Conservation (phyloP, 2,329 filamentous ascomycete genomes). For the Trichoderma hamatum region DNA sequence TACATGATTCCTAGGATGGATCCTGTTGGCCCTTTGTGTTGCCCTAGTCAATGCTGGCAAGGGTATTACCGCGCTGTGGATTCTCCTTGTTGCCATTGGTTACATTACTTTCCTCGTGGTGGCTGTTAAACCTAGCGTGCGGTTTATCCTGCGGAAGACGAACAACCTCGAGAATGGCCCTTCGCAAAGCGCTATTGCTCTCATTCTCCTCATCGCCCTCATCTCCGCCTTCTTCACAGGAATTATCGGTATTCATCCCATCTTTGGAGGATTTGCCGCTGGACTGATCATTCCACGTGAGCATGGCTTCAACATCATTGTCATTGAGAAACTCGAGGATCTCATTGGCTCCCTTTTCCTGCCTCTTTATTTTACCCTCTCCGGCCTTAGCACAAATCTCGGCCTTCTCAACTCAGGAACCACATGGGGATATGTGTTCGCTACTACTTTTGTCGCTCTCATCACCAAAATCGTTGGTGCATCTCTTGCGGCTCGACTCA, state of each 20-base stretch:
- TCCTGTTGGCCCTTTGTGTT: constrained; percentile 89
- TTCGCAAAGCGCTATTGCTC: constrained; percentile 77
- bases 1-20: constrained; percentile 59
- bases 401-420: constrained; percentile 80
- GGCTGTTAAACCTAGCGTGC: constrained; percentile 71
- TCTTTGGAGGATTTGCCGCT: constrained; percentile 90
- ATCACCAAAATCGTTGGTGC: constrained; percentile 83
- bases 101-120: constrained; percentile 78
- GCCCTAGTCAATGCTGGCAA: constrained; percentile 86
- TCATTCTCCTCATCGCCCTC: constrained; percentile 80
- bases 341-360: constrained; percentile 81
- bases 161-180: constrained; percentile 86
- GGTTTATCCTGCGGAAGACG: constrained; percentile 72
- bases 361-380: constrained; percentile 91
- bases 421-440: constrained; percentile 89
- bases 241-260: constrained; percentile 90
- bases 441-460: constrained; percentile 80
- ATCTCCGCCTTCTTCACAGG: constrained; percentile 83
- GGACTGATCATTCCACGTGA: constrained; percentile 90
- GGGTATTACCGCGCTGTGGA: constrained; percentile 82
- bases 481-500: constrained; percentile 73
- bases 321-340: constrained; percentile 95
- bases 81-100: constrained; percentile 73
- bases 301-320: constrained; percentile 84
- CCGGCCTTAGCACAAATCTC: constrained; percentile 84